Conservation (phyloP, 441 rosid genomes). For the Theobroma grandiflorum region DNA sequence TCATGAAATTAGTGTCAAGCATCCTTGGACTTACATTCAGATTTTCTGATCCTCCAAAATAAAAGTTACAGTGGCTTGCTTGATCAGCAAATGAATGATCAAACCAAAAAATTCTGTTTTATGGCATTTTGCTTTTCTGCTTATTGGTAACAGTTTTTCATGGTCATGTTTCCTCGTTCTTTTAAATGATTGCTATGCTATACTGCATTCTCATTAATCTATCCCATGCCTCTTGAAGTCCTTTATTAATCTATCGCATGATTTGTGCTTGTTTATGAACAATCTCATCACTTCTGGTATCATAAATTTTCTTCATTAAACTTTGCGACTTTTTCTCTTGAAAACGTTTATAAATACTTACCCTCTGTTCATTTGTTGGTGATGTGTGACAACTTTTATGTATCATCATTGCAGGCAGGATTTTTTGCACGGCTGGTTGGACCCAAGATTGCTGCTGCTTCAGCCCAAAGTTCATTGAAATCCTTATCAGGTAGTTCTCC, state of each 20-base stretch:
- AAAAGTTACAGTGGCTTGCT: neutral
- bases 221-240: neutral
- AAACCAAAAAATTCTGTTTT: neutral
- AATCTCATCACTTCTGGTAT: neutral
- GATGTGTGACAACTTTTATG: constrained; percentile 12
- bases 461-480: constrained; percentile 74
- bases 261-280: neutral
- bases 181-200: neutral
- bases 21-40: neutral
- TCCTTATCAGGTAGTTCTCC: constrained; percentile 61
- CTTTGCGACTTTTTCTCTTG: constrained; percentile 1
- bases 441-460: constrained; percentile 76
- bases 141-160: neutral
- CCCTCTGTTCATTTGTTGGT: neutral
- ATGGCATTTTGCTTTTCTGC: constrained; percentile 8
- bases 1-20: neutral
- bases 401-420: constrained; percentile 63
- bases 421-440: constrained; percentile 74
- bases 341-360: no score
- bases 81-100: neutral
- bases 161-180: neutral
- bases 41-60: neutral
- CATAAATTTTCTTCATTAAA: neutral
- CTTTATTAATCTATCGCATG: neutral
- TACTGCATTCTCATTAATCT: neutral